Evolutionary conservation across 225 moss, liverwort and hornwort genomes (phyloP).

Genomic region (Pseudisothecium myosuroides): DNA sequence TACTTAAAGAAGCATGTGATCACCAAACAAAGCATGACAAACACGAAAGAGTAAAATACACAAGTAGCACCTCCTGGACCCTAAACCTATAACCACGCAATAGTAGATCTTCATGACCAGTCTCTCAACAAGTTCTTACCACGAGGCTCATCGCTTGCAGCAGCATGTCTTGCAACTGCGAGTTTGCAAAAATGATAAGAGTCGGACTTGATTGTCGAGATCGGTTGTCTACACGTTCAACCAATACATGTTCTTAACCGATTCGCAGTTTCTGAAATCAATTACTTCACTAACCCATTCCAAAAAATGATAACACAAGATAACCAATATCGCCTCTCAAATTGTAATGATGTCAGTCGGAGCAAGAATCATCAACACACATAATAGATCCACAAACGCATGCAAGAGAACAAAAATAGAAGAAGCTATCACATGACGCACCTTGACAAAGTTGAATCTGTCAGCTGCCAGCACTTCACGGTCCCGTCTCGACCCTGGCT

Average conservation of each 20-base stretch:
- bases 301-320: neutral
- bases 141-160: constrained; percentile 3
- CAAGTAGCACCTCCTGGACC: neutral
- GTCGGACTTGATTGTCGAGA: constrained; percentile 71
- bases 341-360: neutral
- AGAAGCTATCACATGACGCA: constrained; percentile 3
- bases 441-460: constrained; percentile 85
- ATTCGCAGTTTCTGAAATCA: neutral
- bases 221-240: constrained; percentile 57
- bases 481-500: constrained; percentile 98
- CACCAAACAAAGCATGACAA: neutral
- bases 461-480: constrained; percentile 93
- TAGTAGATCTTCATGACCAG: neutral
- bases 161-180: constrained; percentile 43
- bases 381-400: neutral
- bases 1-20: neutral
- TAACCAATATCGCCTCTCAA: neutral
- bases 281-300: neutral
- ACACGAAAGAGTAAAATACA: neutral
- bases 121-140: constrained; percentile 9
- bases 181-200: constrained; percentile 97
- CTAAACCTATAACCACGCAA: neutral
- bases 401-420: neutral
- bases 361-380: neutral
- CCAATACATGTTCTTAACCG: neutral